Percentiles rank a stretch among this genome's conserved stretches.
Evolutionary conservation across 331 rosid species (phyloP).

Genomic region (Quercus phellos): DNA sequence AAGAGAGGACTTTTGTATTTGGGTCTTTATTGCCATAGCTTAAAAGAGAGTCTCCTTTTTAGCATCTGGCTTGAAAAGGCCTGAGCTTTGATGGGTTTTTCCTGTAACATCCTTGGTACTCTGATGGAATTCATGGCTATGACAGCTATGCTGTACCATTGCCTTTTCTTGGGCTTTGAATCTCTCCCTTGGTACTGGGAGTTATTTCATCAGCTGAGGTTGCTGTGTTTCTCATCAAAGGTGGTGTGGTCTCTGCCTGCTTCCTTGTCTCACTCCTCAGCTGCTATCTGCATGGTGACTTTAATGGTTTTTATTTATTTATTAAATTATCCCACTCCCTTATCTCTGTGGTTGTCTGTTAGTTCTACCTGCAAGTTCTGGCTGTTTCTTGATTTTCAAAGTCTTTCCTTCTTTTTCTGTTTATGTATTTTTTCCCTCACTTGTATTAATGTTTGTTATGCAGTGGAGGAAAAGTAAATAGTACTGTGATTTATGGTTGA

Average conservation of each 20-base stretch:
- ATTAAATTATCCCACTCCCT: conserved; percentile 1
- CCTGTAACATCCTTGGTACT: conserved; percentile 57
- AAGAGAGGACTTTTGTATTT: conserved; percentile 19
- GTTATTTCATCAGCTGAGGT: conserved; percentile 41
- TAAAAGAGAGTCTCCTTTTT: conserved; percentile 37
- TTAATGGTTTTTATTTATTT: conserved; percentile 11
- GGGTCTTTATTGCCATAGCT: conserved; percentile 52
- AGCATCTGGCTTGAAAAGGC: conserved; percentile 32
- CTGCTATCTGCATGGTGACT: conserved; percentile 40
- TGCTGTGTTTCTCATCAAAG: conserved; percentile 27
- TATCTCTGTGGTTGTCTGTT: conserved; percentile 31
- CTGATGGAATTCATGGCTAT: conserved; percentile 73
- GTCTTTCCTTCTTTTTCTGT: conserved; percentile 6
- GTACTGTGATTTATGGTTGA: conserved; percentile 27
- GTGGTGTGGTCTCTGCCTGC: not conserved
- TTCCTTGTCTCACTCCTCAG: conserved; percentile 24
- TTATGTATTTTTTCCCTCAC: not conserved
- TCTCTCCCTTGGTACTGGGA: conserved; percentile 37
- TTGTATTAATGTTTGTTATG: not conserved
- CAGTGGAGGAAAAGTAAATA: conserved; percentile 16
- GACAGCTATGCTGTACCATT: conserved; percentile 57
- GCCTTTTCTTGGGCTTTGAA: conserved; percentile 47
- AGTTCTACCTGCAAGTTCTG: conserved; percentile 12
- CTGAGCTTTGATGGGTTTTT: conserved; percentile 49
- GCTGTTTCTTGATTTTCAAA: not conserved